Evolutionary conservation across 805 yeast species (phyloP), one percentile per base, ranked within the genome.

Genomic region (Ogataea populi-albae): DNA sequence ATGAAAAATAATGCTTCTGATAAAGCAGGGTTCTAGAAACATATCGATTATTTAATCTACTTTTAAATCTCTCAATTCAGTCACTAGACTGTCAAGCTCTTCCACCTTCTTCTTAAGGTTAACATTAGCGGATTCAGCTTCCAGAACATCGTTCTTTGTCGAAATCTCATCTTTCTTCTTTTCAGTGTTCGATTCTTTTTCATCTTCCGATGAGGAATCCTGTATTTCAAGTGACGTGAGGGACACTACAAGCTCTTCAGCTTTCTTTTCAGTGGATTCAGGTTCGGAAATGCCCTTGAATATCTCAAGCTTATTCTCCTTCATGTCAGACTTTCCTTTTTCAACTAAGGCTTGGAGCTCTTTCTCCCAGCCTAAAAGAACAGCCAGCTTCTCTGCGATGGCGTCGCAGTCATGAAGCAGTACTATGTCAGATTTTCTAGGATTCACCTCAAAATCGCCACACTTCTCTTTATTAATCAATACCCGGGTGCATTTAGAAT

Each of bases 381-480:
- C 59, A 6, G 77, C 78, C 17, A 88, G 51, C 20, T 57, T 54
- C 22, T 66, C 68, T 0, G 81, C 86, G 30, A 79, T 71, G n/a
- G 52, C 62, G 46, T 88, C 96, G 40, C 94, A 79, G 26, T 74
- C 73, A 3, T 78, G 78, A 17, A 82, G 57, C 4, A 74, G 55
- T 2, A 86, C 45, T 7, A 83, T 54, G 55, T 91, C 98, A 1
- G 69, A 45, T 22, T 71, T 58, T 43, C 95, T 68, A 4, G 73
- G 68, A 14, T 70, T 64, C 11, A 64, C 49, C 29, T 55, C 50
- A 50, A 84, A 84, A 46, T 77, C 82, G 3, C 98, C 98, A 10
- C 86, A 96, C 0, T 61, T 50, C 40, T 86, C 96, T 35, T 72
- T 70, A 55, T 91, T 91, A 23, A 87, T 69, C 38, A 91, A 68